Percentiles rank a stretch among this genome's conserved stretches.
Conservation (phyloP, 2,329 filamentous ascomycete genomes). For the Thielaviopsis musarum region DNA sequence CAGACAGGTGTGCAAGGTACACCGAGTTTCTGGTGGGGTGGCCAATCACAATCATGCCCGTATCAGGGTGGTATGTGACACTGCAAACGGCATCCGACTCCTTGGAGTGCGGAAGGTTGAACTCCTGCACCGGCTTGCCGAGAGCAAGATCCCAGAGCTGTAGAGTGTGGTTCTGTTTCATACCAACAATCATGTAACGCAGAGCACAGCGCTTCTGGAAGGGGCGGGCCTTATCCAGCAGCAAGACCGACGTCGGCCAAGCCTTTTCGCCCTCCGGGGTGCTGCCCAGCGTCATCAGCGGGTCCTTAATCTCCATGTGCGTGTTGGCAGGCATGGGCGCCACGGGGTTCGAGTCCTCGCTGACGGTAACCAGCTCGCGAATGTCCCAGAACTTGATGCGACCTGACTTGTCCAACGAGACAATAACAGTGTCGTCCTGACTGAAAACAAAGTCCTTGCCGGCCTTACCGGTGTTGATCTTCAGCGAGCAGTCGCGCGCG, state of each 20-base stretch:
- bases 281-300: conserved; percentile 72
- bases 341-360: conserved; percentile 33
- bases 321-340: conserved; percentile 36
- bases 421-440: conserved; percentile 85
- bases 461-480: conserved; percentile 93
- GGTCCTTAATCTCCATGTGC: conserved; percentile 65
- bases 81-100: conserved; percentile 97
- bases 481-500: conserved; percentile 69
- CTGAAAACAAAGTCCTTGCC: conserved; percentile 98
- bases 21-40: conserved; percentile 95
- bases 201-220: conserved; percentile 81
- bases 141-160: conserved; percentile 97
- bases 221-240: conserved; percentile 89
- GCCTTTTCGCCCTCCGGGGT: conserved; percentile 82
- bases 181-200: conserved; percentile 88
- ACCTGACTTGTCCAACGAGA: conserved; percentile 91
- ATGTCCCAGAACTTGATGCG: conserved; percentile 98
- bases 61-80: conserved; percentile 80
- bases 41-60: conserved; percentile 85
- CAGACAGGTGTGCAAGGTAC: conserved; percentile 91
- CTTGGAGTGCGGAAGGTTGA: conserved; percentile 89
- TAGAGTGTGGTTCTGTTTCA: conserved; percentile 97
- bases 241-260: conserved; percentile 88
- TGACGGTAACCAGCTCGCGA: conserved; percentile 48
- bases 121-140: conserved; percentile 88